Evolutionary conservation across 805 yeast species (phyloP), one percentile per base, ranked within the genome.

Genomic region (Saccharomycopsis malanga): DNA sequence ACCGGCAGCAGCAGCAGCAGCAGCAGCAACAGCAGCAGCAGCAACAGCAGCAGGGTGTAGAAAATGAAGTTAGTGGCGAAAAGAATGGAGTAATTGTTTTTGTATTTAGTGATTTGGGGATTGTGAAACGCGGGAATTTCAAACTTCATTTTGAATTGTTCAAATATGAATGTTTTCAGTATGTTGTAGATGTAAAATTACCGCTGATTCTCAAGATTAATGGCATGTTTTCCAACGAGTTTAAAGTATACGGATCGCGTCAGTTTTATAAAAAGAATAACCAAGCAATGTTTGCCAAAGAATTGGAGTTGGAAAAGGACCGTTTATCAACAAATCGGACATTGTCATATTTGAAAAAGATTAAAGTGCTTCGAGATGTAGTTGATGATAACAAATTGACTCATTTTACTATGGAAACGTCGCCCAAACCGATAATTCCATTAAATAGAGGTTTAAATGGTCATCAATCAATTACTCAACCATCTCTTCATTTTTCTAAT

Each of bases 211-310:
- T 36, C 14, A 43, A 47, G 21, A 32, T 50, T 27, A 12, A 30
- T 9, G 42, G 25, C 10, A 37, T 50, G 14, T n/a, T 9, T 3
- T 47, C 51, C 4, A 38, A 39, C 12, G 44, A 50, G 10, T 37
- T 50, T 22, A 44, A n/a, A 18, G 50, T 50, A 7, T 50, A 50
- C 29, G 54, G 52, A 3, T 40, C 51, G 5, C 35, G 54, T 17
- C 48, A 50, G 30, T 50, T 46, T 43, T 50, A 50, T 20, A 47
- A 50, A 21, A 37, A 40, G 7, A 21, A 23, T 4, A 47, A 42
- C 42, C 48, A 50, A 34, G 25, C 12, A 3, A 23, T 34, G 21
- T 39, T 47, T 15, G 14, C 18, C 34, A 25, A 40, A 15, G 32
- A 27, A 18, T 29, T 50, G 22, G 39, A 44, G 18, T 14, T 12